phyloP scores from a whole-genome alignment of 2,329 filamentous ascomycete genomes.

The Escovopsis sp. region DNA sequence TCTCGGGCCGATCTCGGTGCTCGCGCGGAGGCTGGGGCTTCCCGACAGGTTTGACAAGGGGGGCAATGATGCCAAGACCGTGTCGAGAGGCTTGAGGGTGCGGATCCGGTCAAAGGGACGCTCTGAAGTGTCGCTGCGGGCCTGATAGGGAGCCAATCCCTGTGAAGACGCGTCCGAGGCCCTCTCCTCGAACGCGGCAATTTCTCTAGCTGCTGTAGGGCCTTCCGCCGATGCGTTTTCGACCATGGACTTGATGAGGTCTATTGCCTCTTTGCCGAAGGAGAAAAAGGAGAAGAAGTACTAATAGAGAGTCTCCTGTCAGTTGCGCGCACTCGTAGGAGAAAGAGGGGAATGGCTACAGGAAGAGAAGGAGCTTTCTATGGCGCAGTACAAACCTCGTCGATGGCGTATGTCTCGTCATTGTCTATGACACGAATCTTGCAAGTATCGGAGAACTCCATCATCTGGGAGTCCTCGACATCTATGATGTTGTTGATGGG shows the following conservation, averaged over 20 bases:
- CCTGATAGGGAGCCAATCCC: constrained; percentile 15
- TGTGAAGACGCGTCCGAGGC: constrained; percentile 9
- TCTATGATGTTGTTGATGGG: constrained; percentile 83
- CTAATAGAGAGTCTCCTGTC: constrained; percentile 23
- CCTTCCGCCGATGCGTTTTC: constrained; percentile 42
- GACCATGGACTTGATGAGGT: constrained; percentile 58
- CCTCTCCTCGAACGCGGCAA: constrained; percentile 7
- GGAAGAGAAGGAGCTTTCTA: constrained; percentile 29
- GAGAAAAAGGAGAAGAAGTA: constrained; percentile 97
- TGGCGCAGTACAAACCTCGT: constrained; percentile 87
- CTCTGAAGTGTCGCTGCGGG: constrained; percentile 7
- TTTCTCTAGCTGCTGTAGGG: constrained; percentile 11
- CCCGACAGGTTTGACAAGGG: constrained; percentile 32
- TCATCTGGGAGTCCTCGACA: constrained; percentile 78
- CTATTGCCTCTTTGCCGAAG: constrained; percentile 68
- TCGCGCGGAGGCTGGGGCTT: constrained; percentile 38
- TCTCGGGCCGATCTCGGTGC: constrained; percentile 33
- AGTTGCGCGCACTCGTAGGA: background rate
- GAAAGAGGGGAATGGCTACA: background rate
- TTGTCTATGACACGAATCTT: constrained; percentile 89
- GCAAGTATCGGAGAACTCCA: constrained; percentile 85
- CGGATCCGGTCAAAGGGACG: constrained; percentile 16
- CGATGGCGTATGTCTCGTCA: constrained; percentile 85
- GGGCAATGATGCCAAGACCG: constrained; percentile 46
- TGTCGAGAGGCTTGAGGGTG: constrained; percentile 33